These are phyloP conservation scores for Xerocomus spinulosus DNA, from an alignment of 768 basidiomycete genomes.

Conservation along the genomic window DNA sequence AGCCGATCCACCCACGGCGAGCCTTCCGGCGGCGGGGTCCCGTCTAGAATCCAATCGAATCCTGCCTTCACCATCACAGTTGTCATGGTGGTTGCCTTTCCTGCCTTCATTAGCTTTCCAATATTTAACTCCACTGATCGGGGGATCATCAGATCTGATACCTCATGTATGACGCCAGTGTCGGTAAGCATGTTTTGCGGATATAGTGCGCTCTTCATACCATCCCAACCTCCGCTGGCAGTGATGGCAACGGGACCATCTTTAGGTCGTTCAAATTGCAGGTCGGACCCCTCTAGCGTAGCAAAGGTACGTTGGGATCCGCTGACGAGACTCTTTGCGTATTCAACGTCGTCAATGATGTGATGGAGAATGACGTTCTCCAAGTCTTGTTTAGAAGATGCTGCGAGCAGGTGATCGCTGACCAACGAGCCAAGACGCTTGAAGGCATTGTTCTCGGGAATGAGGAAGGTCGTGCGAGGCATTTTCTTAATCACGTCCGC, in stretches of 20 bases:
- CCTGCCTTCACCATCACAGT: slow-evolving; percentile 80
- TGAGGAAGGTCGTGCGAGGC: slow-evolving; percentile 74
- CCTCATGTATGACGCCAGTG: slow-evolving; percentile 88
- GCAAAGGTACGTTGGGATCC: slow-evolving; percentile 69
- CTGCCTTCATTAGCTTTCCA: slow-evolving; percentile 87
- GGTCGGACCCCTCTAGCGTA: slow-evolving; percentile 81
- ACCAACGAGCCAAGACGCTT: slow-evolving; percentile 77
- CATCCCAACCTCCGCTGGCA: slow-evolving; percentile 76
- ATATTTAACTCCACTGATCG: slow-evolving; percentile 81
- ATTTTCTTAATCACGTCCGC: slow-evolving; percentile 61
- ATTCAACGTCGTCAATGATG: slow-evolving; percentile 69
- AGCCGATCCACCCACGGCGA: slow-evolving; percentile 57
- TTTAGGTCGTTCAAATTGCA: slow-evolving; percentile 64
- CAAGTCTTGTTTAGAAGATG: slow-evolving; percentile 75
- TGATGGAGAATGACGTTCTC: slow-evolving; percentile 87
- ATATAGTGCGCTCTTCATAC: slow-evolving; percentile 56
- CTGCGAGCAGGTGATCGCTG: slow-evolving; percentile 77
- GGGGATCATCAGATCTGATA: slow-evolving; percentile 83
- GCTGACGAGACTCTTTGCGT: slow-evolving; percentile 54
- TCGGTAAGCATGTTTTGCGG: slow-evolving; percentile 71
- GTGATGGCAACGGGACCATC: slow-evolving; percentile 45
- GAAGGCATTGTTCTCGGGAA: slow-evolving; percentile 90
- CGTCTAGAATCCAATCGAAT: slow-evolving; percentile 88
- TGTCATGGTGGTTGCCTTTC: slow-evolving; percentile 84
- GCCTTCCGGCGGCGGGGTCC: slow-evolving; percentile 69